Evolutionary conservation across 305 asterid species (phyloP), one percentile per base, ranked within the genome.

Genomic region (Fraxinus platypoda): DNA sequence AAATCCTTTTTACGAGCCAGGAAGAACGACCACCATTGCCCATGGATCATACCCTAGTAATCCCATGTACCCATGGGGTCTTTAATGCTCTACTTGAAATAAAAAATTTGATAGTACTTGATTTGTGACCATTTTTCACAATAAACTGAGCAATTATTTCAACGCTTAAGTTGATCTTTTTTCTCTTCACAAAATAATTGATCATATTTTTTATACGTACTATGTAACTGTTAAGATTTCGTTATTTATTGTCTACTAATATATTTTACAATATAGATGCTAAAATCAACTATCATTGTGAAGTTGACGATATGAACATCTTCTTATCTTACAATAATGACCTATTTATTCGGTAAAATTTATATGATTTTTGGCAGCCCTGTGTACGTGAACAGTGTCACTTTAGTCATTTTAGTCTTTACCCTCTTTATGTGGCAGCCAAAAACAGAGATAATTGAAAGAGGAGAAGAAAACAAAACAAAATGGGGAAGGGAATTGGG

Each of bases 1-100:
- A 7, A 87, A 88, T 77, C 91, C 91, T 74, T 92, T 83, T 71
- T 43, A 79, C 68, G 83, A 86, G 80, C 88, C 64, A 19, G 59
- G 41, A 19, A 80, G 31, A 21, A 15, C 74, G 23, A 68, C 73
- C 33, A 66, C 35, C 73, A 81, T 57, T 2, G 76, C 6, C 12
- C 30, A 87, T 78, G 85, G 78, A 33, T 71, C 92, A 31, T 82
- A 80, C 66, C 87, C 88, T 0, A 81, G 71, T 19, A 85, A 87
- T 13, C 88, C 90, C 46, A 78, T 77, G 17, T 37, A 71, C 72
- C 62, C 83, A 1, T 79, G 83, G 90, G 89, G 83, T 35, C 38
- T 80, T 76, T 81, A 88, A 85, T 38, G 77, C 46, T 35, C 38
- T 49, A 12, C 78, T 62, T 8, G 30, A 11, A 37, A 15, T 33